These are phyloP conservation scores for Phoma herbarum DNA, from an alignment of 2,329 filamentous ascomycete genomes.

Conservation along the genomic window DNA sequence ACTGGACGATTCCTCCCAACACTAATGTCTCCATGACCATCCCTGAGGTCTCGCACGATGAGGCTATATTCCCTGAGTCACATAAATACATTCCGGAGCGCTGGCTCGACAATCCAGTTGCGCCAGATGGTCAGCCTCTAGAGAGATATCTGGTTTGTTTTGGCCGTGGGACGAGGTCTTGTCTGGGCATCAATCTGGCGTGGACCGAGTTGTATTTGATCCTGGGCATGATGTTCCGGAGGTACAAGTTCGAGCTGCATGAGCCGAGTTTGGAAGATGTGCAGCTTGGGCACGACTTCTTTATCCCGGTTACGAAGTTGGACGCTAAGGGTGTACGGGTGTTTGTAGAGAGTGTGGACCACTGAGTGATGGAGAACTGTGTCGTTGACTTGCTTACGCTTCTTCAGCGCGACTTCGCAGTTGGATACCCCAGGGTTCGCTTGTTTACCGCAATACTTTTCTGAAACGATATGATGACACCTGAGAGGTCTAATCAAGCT, in stretches of 20 bases:
- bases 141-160: slow-evolving; percentile 55
- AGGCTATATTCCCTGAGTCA: slow-evolving; percentile 50
- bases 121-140: slow-evolving; percentile 42
- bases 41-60: slow-evolving; percentile 47
- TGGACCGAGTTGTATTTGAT: slow-evolving; percentile 48
- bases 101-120: slow-evolving; percentile 49
- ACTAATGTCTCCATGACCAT: slow-evolving; percentile 52
- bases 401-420: not conserved
- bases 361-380: not conserved
- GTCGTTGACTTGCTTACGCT: not conserved
- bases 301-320: slow-evolving; percentile 46
- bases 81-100: slow-evolving; percentile 52
- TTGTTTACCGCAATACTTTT: not conserved
- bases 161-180: slow-evolving; percentile 53
- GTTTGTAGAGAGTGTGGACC: slow-evolving; percentile 30
- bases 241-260: slow-evolving; percentile 43
- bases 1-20: slow-evolving; percentile 45
- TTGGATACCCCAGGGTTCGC: not conserved
- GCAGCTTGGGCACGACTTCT: slow-evolving; percentile 50
- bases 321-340: slow-evolving; percentile 51
- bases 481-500: too few species aligned
- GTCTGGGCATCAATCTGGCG: slow-evolving; percentile 54
- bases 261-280: slow-evolving; percentile 45
- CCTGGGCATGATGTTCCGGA: slow-evolving; percentile 46
- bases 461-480: not conserved